phyloP scores from a whole-genome alignment of 2,329 filamentous ascomycete species.

The Fusarium chlamydosporum region DNA sequence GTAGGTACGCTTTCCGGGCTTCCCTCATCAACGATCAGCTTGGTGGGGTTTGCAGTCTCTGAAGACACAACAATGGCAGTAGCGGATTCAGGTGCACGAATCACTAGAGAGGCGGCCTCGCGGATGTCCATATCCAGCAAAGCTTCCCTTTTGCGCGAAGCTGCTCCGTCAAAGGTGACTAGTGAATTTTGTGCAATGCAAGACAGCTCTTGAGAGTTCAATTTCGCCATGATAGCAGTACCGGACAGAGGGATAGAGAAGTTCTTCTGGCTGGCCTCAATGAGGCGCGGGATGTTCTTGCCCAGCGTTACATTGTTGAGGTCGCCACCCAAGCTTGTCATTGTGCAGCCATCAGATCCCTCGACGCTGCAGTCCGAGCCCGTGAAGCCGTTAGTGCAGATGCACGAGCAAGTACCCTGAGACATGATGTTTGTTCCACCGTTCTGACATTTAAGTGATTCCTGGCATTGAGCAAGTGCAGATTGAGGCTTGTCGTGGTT shows the following conservation, averaged over 20 bases:
- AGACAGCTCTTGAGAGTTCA: conserved; percentile 81
- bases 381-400: conserved; percentile 91
- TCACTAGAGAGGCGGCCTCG: conserved; percentile 25
- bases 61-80: conserved; percentile 43
- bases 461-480: conserved; percentile 68
- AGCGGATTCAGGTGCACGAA: conserved; percentile 23
- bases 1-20: conserved; percentile 35
- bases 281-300: conserved; percentile 79
- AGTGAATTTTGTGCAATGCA: conserved; percentile 90
- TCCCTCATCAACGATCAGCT: conserved; percentile 45
- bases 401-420: conserved; percentile 80
- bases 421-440: conserved; percentile 82
- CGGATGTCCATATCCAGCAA: conserved; percentile 46
- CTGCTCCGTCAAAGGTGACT: conserved; percentile 81
- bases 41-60: conserved; percentile 37
- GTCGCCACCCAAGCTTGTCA: conserved; percentile 60
- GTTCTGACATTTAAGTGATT: conserved; percentile 78
- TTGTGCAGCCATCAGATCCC: conserved; percentile 67
- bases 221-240: conserved; percentile 78
- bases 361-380: conserved; percentile 66
- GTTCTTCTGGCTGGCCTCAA: conserved; percentile 73
- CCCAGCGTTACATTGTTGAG: conserved; percentile 83
- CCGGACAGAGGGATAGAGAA: conserved; percentile 83
- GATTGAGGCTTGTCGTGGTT: conserved; percentile 56
- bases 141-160: conserved; percentile 55